A percentile compares a stretch with the other conserved stretches of the same genome.
These are phyloP conservation scores for Cylindrotheca fusiformis DNA, from an alignment of 108 stramenopile genomes.

Conservation along the genomic window DNA sequence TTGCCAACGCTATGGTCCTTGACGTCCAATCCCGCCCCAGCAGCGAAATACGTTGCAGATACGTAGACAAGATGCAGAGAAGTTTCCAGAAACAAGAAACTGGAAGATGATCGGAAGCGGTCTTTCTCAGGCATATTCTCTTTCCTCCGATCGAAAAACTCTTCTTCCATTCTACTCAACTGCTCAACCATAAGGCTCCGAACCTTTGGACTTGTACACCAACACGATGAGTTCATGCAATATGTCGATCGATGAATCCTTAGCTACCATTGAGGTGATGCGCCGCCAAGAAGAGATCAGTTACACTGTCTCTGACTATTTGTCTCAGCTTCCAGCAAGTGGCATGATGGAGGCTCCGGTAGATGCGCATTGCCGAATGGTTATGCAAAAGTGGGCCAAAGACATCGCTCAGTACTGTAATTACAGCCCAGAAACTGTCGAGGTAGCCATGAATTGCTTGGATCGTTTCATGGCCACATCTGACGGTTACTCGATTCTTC, in stretches of 20 bases:
- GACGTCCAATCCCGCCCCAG: too few species aligned
- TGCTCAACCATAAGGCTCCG: too few species aligned
- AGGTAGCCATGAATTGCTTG: constrained; percentile 52
- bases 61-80: too few species aligned
- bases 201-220: too few species aligned
- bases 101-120: too few species aligned
- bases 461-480: constrained; percentile 63
- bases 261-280: constrained; percentile 29
- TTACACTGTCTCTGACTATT: constrained; percentile 29
- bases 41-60: too few species aligned
- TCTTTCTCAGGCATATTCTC: too few species aligned
- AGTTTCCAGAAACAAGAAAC: too few species aligned
- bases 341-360: constrained; percentile 24
- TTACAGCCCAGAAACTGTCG: constrained; percentile 52
- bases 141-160: too few species aligned
- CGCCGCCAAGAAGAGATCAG: constrained; percentile 31
- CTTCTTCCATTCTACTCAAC: too few species aligned
- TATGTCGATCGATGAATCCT: constrained; percentile 9
- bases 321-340: constrained; percentile 6
- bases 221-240: too few species aligned
- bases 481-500: constrained; percentile 29
- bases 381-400: constrained; percentile 63
- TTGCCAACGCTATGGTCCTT: too few species aligned
- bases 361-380: constrained; percentile 28
- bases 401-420: constrained; percentile 55